phyloP scores from a whole-genome alignment of 2,329 filamentous ascomycete species.

The Delphinella strobiligena region DNA sequence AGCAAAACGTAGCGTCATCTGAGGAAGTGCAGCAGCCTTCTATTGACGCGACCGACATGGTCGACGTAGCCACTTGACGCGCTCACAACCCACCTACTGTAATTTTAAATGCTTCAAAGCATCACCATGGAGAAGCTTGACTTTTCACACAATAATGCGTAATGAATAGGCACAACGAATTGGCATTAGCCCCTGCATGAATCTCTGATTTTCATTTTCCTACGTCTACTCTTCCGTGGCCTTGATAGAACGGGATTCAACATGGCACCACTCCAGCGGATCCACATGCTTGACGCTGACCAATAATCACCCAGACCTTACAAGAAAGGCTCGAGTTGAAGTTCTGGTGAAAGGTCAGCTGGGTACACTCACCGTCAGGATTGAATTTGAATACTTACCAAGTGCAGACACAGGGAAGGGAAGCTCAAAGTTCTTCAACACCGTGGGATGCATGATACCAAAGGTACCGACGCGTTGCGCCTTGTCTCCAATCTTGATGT shows the following conservation, averaged over 20 bases:
- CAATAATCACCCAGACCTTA: background rate
- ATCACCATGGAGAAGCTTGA: too few species aligned
- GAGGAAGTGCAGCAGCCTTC: too few species aligned
- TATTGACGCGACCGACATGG: too few species aligned
- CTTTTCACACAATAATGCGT: too few species aligned
- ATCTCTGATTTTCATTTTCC: background rate
- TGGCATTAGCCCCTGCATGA: background rate
- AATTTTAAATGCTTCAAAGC: too few species aligned
- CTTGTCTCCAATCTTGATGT: slow-evolving; percentile 60
- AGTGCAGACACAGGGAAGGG: slow-evolving; percentile 88
- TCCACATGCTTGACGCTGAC: background rate
- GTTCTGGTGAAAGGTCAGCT: slow-evolving; percentile 1
- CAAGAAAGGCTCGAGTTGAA: slow-evolving; percentile 8
- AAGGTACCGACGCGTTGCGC: slow-evolving; percentile 73
- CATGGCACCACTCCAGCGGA: background rate
- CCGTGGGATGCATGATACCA: slow-evolving; percentile 84
- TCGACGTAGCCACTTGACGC: too few species aligned
- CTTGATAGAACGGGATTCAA: too few species aligned
- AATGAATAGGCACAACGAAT: background rate
- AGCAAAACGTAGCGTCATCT: too few species aligned
- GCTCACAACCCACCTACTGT: too few species aligned
- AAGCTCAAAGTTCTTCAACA: slow-evolving; percentile 87
- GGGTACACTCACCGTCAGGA: background rate
- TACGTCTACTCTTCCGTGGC: too few species aligned
- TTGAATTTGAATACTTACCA: slow-evolving; percentile 23